A percentile compares a stretch with the other conserved stretches of the same genome.
phyloP scores from a whole-genome alignment of 768 basidiomycete genomes.

The Dendrothele bispora region DNA sequence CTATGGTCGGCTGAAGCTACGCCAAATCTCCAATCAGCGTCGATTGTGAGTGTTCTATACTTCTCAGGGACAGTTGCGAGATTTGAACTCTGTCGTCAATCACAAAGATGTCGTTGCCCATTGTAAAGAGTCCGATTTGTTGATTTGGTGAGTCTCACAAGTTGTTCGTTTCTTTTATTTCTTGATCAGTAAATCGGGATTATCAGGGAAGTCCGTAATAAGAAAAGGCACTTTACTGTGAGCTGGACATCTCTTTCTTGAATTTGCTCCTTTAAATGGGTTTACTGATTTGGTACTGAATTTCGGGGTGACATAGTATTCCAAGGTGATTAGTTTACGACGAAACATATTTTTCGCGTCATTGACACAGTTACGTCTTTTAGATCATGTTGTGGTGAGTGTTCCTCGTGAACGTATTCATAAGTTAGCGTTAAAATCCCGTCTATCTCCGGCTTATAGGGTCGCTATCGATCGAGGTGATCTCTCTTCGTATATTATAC shows the following conservation, averaged over 20 bases:
- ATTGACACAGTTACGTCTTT: too few relatives aligned
- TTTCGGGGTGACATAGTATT: too few relatives aligned
- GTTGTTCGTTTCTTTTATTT: slow-evolving; percentile 16
- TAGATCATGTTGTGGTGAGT: slow-evolving; percentile 85
- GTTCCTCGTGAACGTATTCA: background rate
- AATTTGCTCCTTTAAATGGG: background rate
- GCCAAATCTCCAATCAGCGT: slow-evolving; percentile 42
- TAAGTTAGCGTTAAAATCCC: too few relatives aligned
- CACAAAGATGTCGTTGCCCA: slow-evolving; percentile 68
- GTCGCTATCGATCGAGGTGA: slow-evolving; percentile 90
- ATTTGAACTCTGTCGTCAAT: background rate
- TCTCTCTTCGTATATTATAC: too few relatives aligned
- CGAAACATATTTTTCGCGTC: too few relatives aligned
- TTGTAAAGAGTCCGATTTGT: slow-evolving; percentile 77
- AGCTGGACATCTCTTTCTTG: slow-evolving; percentile 26
- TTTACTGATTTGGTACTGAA: too few relatives aligned
- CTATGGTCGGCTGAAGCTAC: background rate
- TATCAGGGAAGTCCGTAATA: slow-evolving; percentile 84
- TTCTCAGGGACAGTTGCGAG: background rate
- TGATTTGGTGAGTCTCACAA: slow-evolving; percentile 68
- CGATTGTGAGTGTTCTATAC: slow-evolving; percentile 54
- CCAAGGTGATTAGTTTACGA: too few relatives aligned
- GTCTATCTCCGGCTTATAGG: slow-evolving; percentile 41
- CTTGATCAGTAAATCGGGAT: background rate
- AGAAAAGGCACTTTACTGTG: slow-evolving; percentile 82